A percentile compares a stretch with the other conserved stretches of the same genome.
phyloP scores from a whole-genome alignment of 169 alveolate species.

The Plasmodium gallinaceum region DNA sequence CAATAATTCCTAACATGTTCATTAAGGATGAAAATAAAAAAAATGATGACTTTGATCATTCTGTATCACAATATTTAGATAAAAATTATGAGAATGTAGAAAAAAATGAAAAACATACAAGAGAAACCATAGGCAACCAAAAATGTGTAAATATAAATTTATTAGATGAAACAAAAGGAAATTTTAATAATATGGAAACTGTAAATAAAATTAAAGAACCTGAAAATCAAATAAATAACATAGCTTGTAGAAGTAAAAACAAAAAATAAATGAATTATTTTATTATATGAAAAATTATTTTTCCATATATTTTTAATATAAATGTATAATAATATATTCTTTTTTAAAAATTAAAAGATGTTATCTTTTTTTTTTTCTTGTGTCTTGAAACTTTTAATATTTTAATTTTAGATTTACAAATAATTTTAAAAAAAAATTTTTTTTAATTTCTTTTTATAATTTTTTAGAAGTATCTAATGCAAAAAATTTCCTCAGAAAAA shows the following conservation, averaged over 20 bases:
- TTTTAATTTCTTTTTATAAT: too few species aligned
- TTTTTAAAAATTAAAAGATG: neutral
- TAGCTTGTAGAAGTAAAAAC: slow-evolving; percentile 1
- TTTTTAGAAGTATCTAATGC: neutral
- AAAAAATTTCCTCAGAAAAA: slow-evolving; percentile 26
- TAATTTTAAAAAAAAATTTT: too few species aligned
- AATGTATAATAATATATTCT: neutral
- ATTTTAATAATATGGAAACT: slow-evolving; percentile 33
- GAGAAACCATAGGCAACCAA: neutral
- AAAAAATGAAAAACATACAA: neutral
- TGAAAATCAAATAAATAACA: neutral
- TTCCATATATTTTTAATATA: neutral
- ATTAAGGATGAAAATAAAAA: neutral
- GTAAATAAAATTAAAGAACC: slow-evolving; percentile 12
- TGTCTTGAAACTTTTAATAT: neutral
- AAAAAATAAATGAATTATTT: neutral
- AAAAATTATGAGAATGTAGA: neutral
- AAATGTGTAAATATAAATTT: neutral
- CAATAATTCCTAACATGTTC: neutral
- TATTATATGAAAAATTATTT: neutral
- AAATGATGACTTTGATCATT: neutral
- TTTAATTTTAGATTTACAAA: neutral
- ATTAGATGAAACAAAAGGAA: slow-evolving; percentile 19
- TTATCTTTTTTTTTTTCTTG: neutral
- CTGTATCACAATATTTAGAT: neutral